Evolutionary conservation across 192 early-diverging fungal species (phyloP).

Genomic region (Blastocladiella britannica): DNA sequence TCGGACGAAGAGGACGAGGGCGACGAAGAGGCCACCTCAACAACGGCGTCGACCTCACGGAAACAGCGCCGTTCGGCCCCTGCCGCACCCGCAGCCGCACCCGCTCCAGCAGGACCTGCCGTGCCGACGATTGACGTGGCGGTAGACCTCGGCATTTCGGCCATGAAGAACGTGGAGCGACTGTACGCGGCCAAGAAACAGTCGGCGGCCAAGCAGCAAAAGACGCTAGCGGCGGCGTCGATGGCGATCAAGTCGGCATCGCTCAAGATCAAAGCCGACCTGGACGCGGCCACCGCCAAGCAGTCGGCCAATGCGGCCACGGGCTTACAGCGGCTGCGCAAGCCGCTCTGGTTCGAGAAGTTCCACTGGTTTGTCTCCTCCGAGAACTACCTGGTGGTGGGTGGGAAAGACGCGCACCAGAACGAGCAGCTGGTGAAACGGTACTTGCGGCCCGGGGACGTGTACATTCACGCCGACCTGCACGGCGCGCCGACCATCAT

Average conservation of each 20-base stretch:
- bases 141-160: conserved; percentile 55
- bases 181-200: conserved; percentile 73
- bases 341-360: conserved; percentile 96
- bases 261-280: conserved; percentile 61
- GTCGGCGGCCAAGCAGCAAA: conserved; percentile 69
- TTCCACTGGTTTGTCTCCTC: conserved; percentile 87
- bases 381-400: conserved; percentile 82
- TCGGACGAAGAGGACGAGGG: not conserved
- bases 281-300: conserved; percentile 54
- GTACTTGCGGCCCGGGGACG: conserved; percentile 44
- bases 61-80: not conserved
- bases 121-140: conserved; percentile 48
- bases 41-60: not conserved
- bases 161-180: conserved; percentile 69
- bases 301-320: conserved; percentile 32
- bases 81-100: not conserved
- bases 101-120: conserved; percentile 8
- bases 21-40: conserved; percentile 3
- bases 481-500: conserved; percentile 78
- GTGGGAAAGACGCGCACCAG: conserved; percentile 78
- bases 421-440: conserved; percentile 77
- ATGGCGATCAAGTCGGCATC: conserved; percentile 83
- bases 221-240: conserved; percentile 60
- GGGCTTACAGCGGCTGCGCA: conserved; percentile 41
- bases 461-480: conserved; percentile 81